phyloP scores from a whole-genome alignment of 352 stramenopile species.

The Globisporangium perplexum region DNA sequence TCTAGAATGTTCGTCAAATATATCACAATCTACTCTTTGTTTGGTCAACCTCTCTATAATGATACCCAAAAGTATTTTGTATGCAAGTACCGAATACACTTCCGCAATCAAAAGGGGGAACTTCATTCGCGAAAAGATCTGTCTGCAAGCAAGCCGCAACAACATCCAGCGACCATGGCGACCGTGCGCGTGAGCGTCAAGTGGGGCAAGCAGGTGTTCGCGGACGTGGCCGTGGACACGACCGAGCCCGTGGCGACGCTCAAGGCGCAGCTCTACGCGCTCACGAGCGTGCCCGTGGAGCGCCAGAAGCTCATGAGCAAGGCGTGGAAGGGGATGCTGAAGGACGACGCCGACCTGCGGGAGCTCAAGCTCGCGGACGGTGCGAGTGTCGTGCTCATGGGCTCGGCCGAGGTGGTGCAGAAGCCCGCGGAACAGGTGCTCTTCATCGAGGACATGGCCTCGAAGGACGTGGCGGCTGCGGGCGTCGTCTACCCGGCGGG shows the following conservation, averaged over 20 bases:
- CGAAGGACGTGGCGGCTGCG: slow-evolving; percentile 72
- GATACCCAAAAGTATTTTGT: too few species aligned
- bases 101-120: too few species aligned
- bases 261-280: slow-evolving; percentile 79
- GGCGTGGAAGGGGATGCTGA: slow-evolving; percentile 88
- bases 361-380: slow-evolving; percentile 55
- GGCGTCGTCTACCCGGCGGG: slow-evolving; percentile 89
- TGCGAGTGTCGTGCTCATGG: slow-evolving; percentile 90
- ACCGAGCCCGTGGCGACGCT: slow-evolving; percentile 51
- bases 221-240: slow-evolving; percentile 65
- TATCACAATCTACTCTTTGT: too few species aligned
- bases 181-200: slow-evolving; percentile 76
- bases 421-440: slow-evolving; percentile 75
- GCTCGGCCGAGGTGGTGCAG: slow-evolving; percentile 88
- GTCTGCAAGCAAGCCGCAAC: too few species aligned
- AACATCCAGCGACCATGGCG: slow-evolving; percentile 23
- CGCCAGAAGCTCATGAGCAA: slow-evolving; percentile 89
- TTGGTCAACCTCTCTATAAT: too few species aligned
- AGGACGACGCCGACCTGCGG: slow-evolving; percentile 70
- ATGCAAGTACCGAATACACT: too few species aligned
- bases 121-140: neutral
- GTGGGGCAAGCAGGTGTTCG: slow-evolving; percentile 84
- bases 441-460: slow-evolving; percentile 86
- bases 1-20: too few species aligned
- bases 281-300: slow-evolving; percentile 78